Evolutionary conservation across 305 asterid genomes (phyloP), one percentile per base, ranked within the genome.

Genomic region (Vinca major): DNA sequence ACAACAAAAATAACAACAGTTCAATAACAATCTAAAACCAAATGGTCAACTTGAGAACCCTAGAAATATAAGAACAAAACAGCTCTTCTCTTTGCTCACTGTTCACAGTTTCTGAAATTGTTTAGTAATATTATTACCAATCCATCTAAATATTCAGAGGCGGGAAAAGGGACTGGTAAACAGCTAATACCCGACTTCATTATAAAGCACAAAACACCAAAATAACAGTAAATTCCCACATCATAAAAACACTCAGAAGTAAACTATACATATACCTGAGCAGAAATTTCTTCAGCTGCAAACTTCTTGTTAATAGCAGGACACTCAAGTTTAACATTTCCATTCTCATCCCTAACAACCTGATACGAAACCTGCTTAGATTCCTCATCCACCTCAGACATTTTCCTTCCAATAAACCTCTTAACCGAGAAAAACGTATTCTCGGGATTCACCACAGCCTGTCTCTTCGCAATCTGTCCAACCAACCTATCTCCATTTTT

Each of bases 251-350:
- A 26, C 33, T 26, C 1, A 26, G 33, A 26, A 26, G 33, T 1
- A 26, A 1, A 26, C 33, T 26, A 26, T 26, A 26, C 33, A 44
- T 21, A 44, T 54, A 91, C 98, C 96, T 91, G 98, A 19, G 98
- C 98, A 0, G 98, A 92, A 60, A 92, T 92, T 79, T 92, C 98
- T 81, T 92, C 98, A 63, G 98, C 96, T 0, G 98, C 98, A 60
- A 92, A 92, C 83, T 77, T 86, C 51, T 89, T 88, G 62, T 96
- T 96, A 53, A 92, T 88, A 41, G 98, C 94, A 40, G 98, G 98
- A 68, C 98, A 91, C 62, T 91, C 92, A 26, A 91, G 96, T 88
- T 91, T 91, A 57, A 92, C 98, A 73, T 92, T 92, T 7, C 98
- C 98, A 71, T 92, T 92, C 72, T 86, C 96, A 80, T 92, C 98